These are phyloP conservation scores for Castanea sativa DNA, from an alignment of 306 rosid genomes.

Conservation along the genomic window DNA sequence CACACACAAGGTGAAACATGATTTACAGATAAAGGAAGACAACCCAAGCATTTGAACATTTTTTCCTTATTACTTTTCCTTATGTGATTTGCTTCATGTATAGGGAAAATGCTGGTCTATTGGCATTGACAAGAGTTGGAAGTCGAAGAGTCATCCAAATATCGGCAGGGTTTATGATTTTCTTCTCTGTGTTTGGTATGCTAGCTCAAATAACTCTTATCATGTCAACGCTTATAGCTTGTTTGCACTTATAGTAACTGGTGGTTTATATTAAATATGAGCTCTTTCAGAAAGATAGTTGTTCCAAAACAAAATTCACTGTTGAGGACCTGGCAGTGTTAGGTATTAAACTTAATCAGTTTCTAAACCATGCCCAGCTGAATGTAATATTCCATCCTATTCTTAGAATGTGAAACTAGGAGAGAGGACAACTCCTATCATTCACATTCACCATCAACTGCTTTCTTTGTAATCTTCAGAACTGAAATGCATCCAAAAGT, in stretches of 20 bases:
- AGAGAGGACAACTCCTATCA: too few relatives aligned
- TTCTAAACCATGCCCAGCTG: neutral
- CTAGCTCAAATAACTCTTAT: neutral
- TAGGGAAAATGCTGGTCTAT: constrained; percentile 76
- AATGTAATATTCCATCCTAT: neutral
- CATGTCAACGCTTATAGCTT: neutral
- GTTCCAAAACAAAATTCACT: neutral
- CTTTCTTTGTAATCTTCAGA: neutral
- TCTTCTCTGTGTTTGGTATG: constrained; percentile 79
- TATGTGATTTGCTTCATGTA: neutral
- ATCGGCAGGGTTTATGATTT: constrained; percentile 82
- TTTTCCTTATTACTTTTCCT: neutral
- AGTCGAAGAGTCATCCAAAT: constrained; percentile 89
- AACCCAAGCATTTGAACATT: neutral
- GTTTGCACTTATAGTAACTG: neutral
- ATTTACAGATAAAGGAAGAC: neutral
- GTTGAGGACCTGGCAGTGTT: neutral
- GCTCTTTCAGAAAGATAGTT: too few relatives aligned
- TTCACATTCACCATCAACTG: neutral
- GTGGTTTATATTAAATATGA: too few relatives aligned
- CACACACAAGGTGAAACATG: neutral
- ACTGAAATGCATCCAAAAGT: neutral
- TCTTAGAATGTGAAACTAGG: neutral
- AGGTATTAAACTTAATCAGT: neutral
- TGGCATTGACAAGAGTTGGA: constrained; percentile 81